Conservation (phyloP, 1,284 basidiomycete species). For the Pulveroboletus sp. region DNA sequence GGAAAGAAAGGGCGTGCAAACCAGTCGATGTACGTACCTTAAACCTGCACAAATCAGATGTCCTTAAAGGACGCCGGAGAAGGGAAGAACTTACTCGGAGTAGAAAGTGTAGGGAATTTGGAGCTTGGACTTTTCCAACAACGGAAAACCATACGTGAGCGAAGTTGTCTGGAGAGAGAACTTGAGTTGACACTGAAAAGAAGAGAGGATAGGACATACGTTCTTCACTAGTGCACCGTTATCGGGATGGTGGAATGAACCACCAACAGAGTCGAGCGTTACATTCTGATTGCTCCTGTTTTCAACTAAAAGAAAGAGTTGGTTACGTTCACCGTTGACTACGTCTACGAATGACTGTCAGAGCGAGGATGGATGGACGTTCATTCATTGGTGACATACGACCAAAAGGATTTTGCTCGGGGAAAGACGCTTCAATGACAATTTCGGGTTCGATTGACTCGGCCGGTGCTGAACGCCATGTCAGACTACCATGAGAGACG, state of each 20-base stretch:
- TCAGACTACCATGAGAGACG: conserved; percentile 6
- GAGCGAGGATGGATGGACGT: background rate
- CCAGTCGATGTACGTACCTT: conserved; percentile 46
- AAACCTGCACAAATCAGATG: conserved; percentile 47
- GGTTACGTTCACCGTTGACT: conserved; percentile 85
- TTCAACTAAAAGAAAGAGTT: conserved; percentile 65
- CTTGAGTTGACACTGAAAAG: background rate
- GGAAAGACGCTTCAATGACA: conserved; percentile 65
- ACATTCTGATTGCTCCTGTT: conserved; percentile 79
- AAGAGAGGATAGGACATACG: conserved; percentile 46
- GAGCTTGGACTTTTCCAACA: conserved; percentile 66
- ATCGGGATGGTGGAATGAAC: conserved; percentile 71
- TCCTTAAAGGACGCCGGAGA: conserved; percentile 4
- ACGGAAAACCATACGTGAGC: conserved; percentile 57
- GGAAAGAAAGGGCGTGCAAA: background rate
- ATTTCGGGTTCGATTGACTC: conserved; percentile 51
- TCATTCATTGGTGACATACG: conserved; percentile 55
- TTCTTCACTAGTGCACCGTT: conserved; percentile 72
- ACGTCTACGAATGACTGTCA: conserved; percentile 54
- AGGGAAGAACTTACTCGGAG: conserved; percentile 70
- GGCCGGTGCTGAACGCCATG: conserved; percentile 13
- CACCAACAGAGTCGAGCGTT: conserved; percentile 70
- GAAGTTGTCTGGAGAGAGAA: conserved; percentile 56
- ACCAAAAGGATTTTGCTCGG: conserved; percentile 78
- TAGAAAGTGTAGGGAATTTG: conserved; percentile 76